Evolutionary conservation across 2,329 filamentous ascomycete genomes (phyloP), one percentile per base, ranked within the genome.

Genomic region (Venturia nashicola): DNA sequence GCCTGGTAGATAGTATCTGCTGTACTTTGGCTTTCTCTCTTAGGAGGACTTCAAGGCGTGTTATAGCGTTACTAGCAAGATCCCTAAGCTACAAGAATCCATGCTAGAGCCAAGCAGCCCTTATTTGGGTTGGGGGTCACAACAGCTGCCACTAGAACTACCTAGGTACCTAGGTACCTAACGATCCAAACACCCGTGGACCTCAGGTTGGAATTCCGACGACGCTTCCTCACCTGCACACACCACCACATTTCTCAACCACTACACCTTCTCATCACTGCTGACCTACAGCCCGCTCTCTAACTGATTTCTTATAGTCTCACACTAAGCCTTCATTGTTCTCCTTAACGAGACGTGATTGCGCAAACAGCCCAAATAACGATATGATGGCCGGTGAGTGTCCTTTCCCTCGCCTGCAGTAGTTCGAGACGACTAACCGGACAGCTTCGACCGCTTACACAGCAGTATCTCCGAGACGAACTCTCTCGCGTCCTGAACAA

Each of bases 381-480:
- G 51, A 57, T 63, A 64, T 18, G 36, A 64, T 60, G 54, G 42
- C 62, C 23, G 55, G 62, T 64, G 39, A 23, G 54, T 54, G 42
- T 34, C 40, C 61, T 39, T 36, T n/a, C 60, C 27, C 2, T n/a
- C 14, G 32, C 14, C 27, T 14, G 8, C 51, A 9, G 32, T 27
- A 36, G 8, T n/a, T 57, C 32, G 2, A 57, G 27, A 36, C 14
- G 23, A 32, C 43, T 51, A n/a, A 57, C 61, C 32, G 6, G n/a
- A 3, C 61, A 63, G 61, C 61, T 16, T 40, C 46, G 5, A 59
- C 77, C 61, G 76, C 79, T 62, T 81, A 76, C 69, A 79, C 77
- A 65, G 64, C 77, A 42, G 79, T 82, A 48, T 69, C 73, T 66
- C 76, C 77, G 61, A 76, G 79, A 67, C 76, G 75, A 18, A 72